Evolutionary conservation across 1,284 basidiomycete genomes (phyloP).

Genomic region (Amylostereum areolatum): DNA sequence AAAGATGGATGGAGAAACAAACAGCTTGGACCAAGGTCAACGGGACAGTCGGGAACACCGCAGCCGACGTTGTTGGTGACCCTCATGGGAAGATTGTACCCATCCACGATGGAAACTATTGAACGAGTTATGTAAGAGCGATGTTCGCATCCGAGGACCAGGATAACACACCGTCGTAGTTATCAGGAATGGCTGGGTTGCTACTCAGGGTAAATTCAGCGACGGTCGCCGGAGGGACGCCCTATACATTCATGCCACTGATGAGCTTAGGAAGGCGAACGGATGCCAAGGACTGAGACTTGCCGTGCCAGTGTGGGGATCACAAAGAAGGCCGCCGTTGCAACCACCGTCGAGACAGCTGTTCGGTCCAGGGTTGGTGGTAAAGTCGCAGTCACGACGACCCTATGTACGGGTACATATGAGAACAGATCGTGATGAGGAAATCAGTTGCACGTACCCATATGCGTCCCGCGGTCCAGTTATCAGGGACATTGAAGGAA

Average conservation of each 20-base stretch:
- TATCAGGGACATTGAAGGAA: conserved; percentile 38
- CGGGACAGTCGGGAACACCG: conserved; percentile 32
- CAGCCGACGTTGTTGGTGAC: conserved; percentile 37
- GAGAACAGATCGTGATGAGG: neutral
- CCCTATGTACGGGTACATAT: conserved; percentile 19
- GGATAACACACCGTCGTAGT: conserved; percentile 31
- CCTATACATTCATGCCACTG: conserved; percentile 14
- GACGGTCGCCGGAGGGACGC: conserved; percentile 37
- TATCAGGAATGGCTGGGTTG: conserved; percentile 23
- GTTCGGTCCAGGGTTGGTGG: conserved; percentile 30
- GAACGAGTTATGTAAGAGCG: neutral
- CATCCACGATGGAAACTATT: conserved; percentile 34
- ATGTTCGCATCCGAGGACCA: conserved; percentile 2
- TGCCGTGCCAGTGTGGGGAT: conserved; percentile 31
- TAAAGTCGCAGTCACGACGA: conserved; percentile 40
- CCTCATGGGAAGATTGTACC: conserved; percentile 34
- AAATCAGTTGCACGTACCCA: conserved; percentile 23
- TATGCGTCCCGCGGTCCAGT: conserved; percentile 43
- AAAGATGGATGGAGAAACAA: neutral
- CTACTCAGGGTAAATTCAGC: conserved; percentile 37
- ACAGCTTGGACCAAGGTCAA: conserved; percentile 36
- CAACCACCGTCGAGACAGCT: conserved; percentile 40
- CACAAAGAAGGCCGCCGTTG: conserved; percentile 41
- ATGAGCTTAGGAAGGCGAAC: neutral
- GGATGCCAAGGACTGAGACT: conserved; percentile 17